These are phyloP conservation scores for Colletotrichum sp. DNA, from an alignment of 2,329 filamentous ascomycete species.

Conservation along the genomic window DNA sequence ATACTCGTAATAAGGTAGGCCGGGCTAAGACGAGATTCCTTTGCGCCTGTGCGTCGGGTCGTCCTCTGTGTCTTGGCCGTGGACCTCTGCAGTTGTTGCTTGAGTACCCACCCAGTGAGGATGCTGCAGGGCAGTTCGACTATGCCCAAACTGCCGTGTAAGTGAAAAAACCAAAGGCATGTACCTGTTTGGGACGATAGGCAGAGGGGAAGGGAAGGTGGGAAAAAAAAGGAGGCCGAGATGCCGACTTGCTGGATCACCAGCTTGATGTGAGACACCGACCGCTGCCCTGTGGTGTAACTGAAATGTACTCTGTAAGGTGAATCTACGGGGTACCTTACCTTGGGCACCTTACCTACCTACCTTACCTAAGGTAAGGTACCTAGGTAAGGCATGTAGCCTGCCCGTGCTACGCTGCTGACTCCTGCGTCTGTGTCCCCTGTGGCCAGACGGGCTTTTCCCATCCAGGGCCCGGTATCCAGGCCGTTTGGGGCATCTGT, in stretches of 20 bases:
- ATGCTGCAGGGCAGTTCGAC: neutral
- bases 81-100: neutral
- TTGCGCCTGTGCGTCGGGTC: slow-evolving; percentile 1
- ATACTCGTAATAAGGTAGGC: neutral
- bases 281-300: neutral
- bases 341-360: too few relatives aligned
- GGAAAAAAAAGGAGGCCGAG: neutral
- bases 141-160: neutral
- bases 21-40: neutral
- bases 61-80: neutral
- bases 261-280: neutral
- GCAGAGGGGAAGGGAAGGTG: neutral
- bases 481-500: neutral
- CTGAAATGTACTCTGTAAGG: neutral
- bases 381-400: neutral
- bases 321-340: neutral
- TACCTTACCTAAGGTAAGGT: too few relatives aligned
- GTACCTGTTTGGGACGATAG: neutral
- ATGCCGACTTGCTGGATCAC: neutral
- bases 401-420: neutral
- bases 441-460: neutral
- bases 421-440: neutral
- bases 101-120: neutral
- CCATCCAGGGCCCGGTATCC: neutral
- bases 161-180: neutral